phyloP scores from a whole-genome alignment of 805 yeast species.

The Lipomyces orientalis region DNA sequence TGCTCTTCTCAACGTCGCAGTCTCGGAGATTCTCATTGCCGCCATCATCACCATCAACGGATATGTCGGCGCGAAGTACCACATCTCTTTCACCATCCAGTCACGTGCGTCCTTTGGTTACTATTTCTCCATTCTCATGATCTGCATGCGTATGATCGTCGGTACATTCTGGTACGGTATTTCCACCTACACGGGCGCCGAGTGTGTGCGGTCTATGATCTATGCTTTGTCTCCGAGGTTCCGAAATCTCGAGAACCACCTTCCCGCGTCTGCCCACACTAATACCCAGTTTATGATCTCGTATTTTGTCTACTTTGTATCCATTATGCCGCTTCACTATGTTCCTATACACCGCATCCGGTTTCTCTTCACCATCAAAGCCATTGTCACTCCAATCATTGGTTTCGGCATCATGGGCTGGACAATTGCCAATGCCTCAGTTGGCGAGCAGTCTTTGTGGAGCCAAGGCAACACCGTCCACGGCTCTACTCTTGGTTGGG shows the following conservation, averaged over 20 bases:
- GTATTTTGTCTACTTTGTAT: conserved; percentile 39
- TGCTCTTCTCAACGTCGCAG: conserved; percentile 32
- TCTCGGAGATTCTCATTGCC: conserved; percentile 57
- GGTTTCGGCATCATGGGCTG: conserved; percentile 39
- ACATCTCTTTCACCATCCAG: conserved; percentile 82
- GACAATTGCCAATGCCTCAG: conserved; percentile 69
- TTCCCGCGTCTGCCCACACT: conserved; percentile 55
- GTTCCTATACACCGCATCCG: conserved; percentile 34
- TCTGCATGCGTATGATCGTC: conserved; percentile 85
- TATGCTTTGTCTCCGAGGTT: conserved; percentile 67
- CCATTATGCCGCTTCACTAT: conserved; percentile 34
- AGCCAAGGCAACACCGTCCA: conserved; percentile 55
- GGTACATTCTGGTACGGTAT: conserved; percentile 88
- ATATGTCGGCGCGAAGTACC: conserved; percentile 79
- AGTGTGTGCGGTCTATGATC: conserved; percentile 79
- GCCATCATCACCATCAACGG: conserved; percentile 70
- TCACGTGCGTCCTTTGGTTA: conserved; percentile 81
- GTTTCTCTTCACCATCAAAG: conserved; percentile 36
- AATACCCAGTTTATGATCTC: conserved; percentile 40
- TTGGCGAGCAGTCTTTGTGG: conserved; percentile 61
- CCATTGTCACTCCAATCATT: conserved; percentile 35
- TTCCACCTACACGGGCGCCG: conserved; percentile 83
- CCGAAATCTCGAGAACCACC: conserved; percentile 52
- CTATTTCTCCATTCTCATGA: conserved; percentile 73
- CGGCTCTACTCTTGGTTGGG: conserved; percentile 79